phyloP scores from a whole-genome alignment of 768 basidiomycete species.

The Mycena olivaceomarginata region DNA sequence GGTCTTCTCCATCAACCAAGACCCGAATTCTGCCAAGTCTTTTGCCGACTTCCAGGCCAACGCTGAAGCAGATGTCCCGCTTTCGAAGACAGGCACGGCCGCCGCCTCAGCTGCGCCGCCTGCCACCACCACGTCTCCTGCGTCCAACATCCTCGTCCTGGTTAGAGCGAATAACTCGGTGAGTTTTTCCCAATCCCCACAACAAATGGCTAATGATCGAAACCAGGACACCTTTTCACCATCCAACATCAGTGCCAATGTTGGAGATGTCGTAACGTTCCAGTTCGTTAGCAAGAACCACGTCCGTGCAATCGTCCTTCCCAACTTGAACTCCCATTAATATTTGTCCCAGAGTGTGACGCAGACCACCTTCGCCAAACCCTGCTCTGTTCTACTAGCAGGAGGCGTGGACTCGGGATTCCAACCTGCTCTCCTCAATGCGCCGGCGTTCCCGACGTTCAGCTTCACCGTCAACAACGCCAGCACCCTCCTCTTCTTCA shows the following conservation, averaged over 20 bases:
- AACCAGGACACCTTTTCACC: too few relatives aligned
- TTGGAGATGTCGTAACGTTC: too few relatives aligned
- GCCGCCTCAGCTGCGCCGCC: not conserved
- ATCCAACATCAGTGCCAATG: too few relatives aligned
- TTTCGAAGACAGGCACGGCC: slow-evolving; percentile 35
- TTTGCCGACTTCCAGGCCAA: slow-evolving; percentile 61
- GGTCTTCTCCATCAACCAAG: slow-evolving; percentile 72
- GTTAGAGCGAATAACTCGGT: not conserved
- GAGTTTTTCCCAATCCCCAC: not conserved
- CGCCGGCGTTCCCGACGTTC: not conserved
- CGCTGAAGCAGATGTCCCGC: slow-evolving; percentile 48
- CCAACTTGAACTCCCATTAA: too few relatives aligned
- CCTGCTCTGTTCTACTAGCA: too few relatives aligned
- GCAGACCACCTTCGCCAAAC: too few relatives aligned
- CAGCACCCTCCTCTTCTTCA: slow-evolving; percentile 1
- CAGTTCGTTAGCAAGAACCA: too few relatives aligned
- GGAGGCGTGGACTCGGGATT: slow-evolving; percentile 9
- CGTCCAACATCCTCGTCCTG: not conserved
- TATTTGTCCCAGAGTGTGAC: too few relatives aligned
- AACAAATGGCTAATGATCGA: too few relatives aligned
- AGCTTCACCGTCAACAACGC: slow-evolving; percentile 8
- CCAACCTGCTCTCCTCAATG: not conserved
- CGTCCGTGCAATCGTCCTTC: too few relatives aligned
- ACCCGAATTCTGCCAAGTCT: slow-evolving; percentile 64
- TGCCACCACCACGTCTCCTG: too few relatives aligned